These are phyloP conservation scores for Cornus florida DNA, from an alignment of 148 eudicot genomes.

Conservation along the genomic window DNA sequence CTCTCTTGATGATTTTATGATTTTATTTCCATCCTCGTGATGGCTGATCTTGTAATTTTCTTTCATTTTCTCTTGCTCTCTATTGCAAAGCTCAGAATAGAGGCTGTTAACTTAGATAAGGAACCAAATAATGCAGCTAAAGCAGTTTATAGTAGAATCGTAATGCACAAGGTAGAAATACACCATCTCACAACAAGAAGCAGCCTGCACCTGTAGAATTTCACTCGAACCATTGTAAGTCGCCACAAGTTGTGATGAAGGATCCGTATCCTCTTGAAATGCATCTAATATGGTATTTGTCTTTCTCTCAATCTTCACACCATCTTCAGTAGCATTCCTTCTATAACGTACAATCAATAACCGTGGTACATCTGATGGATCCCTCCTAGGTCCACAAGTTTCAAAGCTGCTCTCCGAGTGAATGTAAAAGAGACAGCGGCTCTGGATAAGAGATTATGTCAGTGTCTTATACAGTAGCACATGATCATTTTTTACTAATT, in stretches of 20 bases:
- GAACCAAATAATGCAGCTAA: not conserved
- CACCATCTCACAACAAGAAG: conserved; percentile 3
- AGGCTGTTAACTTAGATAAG: not conserved
- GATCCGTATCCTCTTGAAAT: conserved; percentile 66
- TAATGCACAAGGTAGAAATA: not conserved
- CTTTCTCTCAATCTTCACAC: conserved; percentile 41
- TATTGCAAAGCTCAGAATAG: not conserved
- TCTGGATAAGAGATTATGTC: conserved; percentile 39
- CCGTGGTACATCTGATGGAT: conserved; percentile 57
- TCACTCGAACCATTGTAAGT: conserved; percentile 76
- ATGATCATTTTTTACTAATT: not conserved
- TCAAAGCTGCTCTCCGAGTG: conserved; percentile 73
- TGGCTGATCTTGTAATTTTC: too few species aligned
- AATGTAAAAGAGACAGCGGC: conserved; percentile 68
- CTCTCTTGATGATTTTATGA: too few species aligned
- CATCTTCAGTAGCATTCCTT: conserved; percentile 61
- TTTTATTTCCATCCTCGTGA: too few species aligned
- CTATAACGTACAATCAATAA: conserved; percentile 79
- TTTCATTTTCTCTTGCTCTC: too few species aligned
- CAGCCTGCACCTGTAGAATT: conserved; percentile 53
- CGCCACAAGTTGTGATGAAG: conserved; percentile 84
- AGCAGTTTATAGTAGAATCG: not conserved
- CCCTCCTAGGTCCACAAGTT: conserved; percentile 84
- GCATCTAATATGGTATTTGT: conserved; percentile 45
- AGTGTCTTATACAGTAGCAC: not conserved